Conservation (phyloP, 768 basidiomycete species). For the Jaapia argillacea region DNA sequence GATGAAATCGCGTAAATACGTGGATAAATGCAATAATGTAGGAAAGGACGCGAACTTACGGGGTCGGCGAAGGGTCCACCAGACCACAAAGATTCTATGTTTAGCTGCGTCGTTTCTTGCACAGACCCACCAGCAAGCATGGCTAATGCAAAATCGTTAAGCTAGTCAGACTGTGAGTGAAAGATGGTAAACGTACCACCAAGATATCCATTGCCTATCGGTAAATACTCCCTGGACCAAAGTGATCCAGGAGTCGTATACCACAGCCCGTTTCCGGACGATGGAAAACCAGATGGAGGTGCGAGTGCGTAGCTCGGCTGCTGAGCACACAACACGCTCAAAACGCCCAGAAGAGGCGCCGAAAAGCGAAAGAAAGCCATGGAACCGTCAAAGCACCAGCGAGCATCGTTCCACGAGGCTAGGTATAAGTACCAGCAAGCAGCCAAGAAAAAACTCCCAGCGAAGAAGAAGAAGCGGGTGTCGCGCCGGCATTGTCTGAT, state of each 20-base stretch:
- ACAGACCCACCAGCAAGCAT: slow-evolving; percentile 54
- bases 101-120: slow-evolving; percentile 54
- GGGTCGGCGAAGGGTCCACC: slow-evolving; percentile 64
- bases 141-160: slow-evolving; percentile 25
- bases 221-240: slow-evolving; percentile 56
- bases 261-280: slow-evolving; percentile 72
- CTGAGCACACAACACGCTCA: too few species aligned
- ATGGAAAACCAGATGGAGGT: slow-evolving; percentile 42
- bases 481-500: too few species aligned
- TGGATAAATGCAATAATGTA: neutral
- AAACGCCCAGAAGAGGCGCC: too few species aligned
- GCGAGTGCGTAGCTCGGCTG: too few species aligned
- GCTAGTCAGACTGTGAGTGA: neutral
- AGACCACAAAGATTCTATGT: slow-evolving; percentile 71
- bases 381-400: too few species aligned
- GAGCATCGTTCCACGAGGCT: too few species aligned
- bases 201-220: slow-evolving; percentile 67
- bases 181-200: slow-evolving; percentile 29
- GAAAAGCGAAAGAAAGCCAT: too few species aligned
- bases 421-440: too few species aligned
- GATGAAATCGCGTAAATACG: neutral
- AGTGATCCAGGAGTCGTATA: slow-evolving; percentile 39
- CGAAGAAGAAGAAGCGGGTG: too few species aligned
- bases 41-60: slow-evolving; percentile 27
- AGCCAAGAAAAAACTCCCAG: too few species aligned